phyloP scores from a whole-genome alignment of 176 grass and related monocot species.

The Carex kokanica region DNA sequence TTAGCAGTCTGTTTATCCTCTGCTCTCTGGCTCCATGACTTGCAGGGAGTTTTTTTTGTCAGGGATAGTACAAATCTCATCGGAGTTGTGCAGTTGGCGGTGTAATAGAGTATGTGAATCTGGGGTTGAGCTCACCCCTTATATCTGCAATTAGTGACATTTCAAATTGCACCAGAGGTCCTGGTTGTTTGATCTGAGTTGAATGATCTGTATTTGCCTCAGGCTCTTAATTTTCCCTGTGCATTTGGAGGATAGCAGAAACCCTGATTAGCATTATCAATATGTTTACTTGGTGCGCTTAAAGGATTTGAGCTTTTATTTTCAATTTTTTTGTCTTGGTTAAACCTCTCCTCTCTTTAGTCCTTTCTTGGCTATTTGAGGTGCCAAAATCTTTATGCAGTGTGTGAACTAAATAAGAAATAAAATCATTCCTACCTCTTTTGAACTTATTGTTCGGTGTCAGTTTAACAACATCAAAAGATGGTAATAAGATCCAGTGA shows the following conservation, averaged over 20 bases:
- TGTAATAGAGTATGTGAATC: neutral
- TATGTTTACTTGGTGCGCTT: neutral
- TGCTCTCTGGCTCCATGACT: neutral
- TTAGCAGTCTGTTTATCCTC: neutral
- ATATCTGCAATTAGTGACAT: neutral
- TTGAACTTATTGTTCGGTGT: no score
- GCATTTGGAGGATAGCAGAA: neutral
- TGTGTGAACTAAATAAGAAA: neutral
- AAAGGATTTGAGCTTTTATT: neutral
- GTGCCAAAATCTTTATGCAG: neutral
- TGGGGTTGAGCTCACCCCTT: neutral
- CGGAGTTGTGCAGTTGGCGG: neutral
- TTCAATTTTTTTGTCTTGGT: neutral
- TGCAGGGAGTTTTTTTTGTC: neutral
- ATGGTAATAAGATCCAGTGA: no score
- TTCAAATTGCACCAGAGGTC: neutral
- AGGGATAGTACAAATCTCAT: neutral
- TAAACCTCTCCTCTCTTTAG: neutral
- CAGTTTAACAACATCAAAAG: no score
- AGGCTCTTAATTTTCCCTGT: neutral
- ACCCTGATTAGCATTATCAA: neutral
- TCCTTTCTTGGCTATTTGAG: neutral
- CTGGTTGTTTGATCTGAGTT: neutral
- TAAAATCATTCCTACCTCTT: neutral
- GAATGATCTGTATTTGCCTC: neutral